Evolutionary conservation across 1,284 basidiomycete genomes (phyloP), one percentile per base, ranked within the genome.

Genomic region (Albatrellus sp.): DNA sequence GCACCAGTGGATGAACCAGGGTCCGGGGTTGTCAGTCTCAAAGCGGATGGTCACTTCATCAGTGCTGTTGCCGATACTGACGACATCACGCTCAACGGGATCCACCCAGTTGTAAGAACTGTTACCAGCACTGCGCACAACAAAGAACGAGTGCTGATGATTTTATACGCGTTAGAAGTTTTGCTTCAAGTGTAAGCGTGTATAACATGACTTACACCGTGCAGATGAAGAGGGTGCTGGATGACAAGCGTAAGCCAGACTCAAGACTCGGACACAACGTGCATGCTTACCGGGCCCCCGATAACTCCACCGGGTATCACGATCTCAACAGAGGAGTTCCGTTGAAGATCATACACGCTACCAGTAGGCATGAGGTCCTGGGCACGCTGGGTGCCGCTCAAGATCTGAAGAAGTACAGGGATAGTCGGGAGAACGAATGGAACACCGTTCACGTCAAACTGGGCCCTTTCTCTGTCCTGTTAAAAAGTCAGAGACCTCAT

Each of bases 1-100:
- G 16, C 38, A 43, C 31, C 70, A 71, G 46, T 69, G 69, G 35
- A 70, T 49, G 56, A 69, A 61, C 69, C 70, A 71, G 9, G 69
- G 68, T 5, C 70, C 71, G 4, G 66, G 50, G 40, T 72, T 73
- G 44, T 72, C 57, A 2, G 69, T 69, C 10, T 55, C 48, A 47
- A 59, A 59, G 17, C 58, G 55, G 29, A 60, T 56, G 16, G 54
- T 56, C 14, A 56, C 56, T 19, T 55, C 51, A 47, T 59, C 56
- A 13, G 40, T 37, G 1, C 45, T 11, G 11, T 16, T 43, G 1
- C 57, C 57, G 19, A 52, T 53, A 45, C 42, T 55, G 17, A 57
- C 57, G 2, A 54, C 53, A 39, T 59, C 57, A 11, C 56, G 54
- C 36, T 42, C 47, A 17, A 57, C 51, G 5, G 69, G 68, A 44